phyloP scores from a whole-genome alignment of 768 basidiomycete species.

The Suillus fuscotomentosus region DNA sequence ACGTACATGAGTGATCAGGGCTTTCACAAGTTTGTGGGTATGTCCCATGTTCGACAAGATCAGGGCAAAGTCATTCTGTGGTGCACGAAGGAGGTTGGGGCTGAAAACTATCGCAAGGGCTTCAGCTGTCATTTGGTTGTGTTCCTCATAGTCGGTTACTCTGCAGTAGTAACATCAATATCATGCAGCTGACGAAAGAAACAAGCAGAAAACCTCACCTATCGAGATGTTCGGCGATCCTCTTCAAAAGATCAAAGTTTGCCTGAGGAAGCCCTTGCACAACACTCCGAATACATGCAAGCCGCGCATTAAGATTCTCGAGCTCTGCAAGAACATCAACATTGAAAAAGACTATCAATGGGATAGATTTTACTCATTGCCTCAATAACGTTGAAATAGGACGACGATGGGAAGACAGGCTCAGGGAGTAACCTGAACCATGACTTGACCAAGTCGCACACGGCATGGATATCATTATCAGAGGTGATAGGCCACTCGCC shows the following conservation, averaged over 20 bases:
- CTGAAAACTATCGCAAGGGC: slow-evolving; percentile 85
- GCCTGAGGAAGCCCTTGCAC: slow-evolving; percentile 68
- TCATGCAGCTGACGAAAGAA: not conserved
- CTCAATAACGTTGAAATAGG: slow-evolving; percentile 67
- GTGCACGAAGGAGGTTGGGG: slow-evolving; percentile 74
- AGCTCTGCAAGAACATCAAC: slow-evolving; percentile 46
- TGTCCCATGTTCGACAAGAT: slow-evolving; percentile 80
- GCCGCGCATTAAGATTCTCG: slow-evolving; percentile 65
- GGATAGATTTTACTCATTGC: slow-evolving; percentile 57
- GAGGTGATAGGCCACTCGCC: slow-evolving; percentile 60
- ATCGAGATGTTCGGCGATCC: slow-evolving; percentile 84
- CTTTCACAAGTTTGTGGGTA: slow-evolving; percentile 73
- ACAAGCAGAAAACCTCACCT: slow-evolving; percentile 36
- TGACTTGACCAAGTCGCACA: slow-evolving; percentile 80
- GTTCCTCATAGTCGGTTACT: slow-evolving; percentile 86
- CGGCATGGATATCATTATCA: slow-evolving; percentile 74
- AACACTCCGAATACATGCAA: slow-evolving; percentile 61
- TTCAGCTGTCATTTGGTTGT: slow-evolving; percentile 88
- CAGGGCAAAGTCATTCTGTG: slow-evolving; percentile 74
- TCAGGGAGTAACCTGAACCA: slow-evolving; percentile 86
- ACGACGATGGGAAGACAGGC: slow-evolving; percentile 68
- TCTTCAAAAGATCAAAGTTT: slow-evolving; percentile 77
- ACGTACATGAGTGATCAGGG: slow-evolving; percentile 73
- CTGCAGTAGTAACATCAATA: slow-evolving; percentile 32
- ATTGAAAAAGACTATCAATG: not conserved